A percentile compares a stretch with the other conserved stretches of the same genome.
Evolutionary conservation across 768 basidiomycete genomes (phyloP).

Genomic region (Lentinula lateritia): DNA sequence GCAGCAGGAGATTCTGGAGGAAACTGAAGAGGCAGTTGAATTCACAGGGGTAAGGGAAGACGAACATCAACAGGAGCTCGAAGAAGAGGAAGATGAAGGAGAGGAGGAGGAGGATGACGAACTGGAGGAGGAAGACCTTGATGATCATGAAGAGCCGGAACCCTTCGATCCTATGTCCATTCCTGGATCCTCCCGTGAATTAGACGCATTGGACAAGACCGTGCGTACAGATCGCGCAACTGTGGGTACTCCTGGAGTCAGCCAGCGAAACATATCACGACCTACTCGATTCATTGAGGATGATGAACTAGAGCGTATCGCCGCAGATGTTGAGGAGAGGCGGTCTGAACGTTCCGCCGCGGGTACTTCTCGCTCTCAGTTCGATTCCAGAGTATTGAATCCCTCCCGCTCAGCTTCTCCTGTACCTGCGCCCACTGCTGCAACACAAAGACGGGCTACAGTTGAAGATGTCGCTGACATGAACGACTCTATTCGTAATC

Average conservation of each 20-base stretch:
- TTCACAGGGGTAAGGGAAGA: background rate
- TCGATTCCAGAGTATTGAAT: background rate
- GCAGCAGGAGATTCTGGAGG: slow-evolving; percentile 26
- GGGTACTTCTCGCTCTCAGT: slow-evolving; percentile 3
- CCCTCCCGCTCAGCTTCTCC: slow-evolving; percentile 3
- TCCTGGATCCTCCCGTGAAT: slow-evolving; percentile 22
- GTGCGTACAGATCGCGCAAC: slow-evolving; percentile 53
- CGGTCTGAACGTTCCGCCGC: slow-evolving; percentile 18
- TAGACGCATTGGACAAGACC: slow-evolving; percentile 31
- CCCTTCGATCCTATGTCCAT: slow-evolving; percentile 30
- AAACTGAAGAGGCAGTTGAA: slow-evolving; percentile 7
- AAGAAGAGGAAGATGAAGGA: slow-evolving; percentile 14
- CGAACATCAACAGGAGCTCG: background rate
- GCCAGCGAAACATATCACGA: slow-evolving; percentile 6
- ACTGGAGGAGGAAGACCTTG: slow-evolving; percentile 22
- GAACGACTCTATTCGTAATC: background rate
- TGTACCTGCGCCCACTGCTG: background rate
- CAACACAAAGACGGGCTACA: background rate
- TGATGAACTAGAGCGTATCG: slow-evolving; percentile 58
- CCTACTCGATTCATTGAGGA: slow-evolving; percentile 41
- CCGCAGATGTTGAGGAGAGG: slow-evolving; percentile 61
- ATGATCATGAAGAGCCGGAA: slow-evolving; percentile 19
- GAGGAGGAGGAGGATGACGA: slow-evolving; percentile 16
- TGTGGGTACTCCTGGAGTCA: slow-evolving; percentile 26
- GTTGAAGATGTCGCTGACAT: background rate